Evolutionary conservation across 1,284 basidiomycete genomes (phyloP), one percentile per base, ranked within the genome.

Genomic region (Kalmanozyma brasiliensis): DNA sequence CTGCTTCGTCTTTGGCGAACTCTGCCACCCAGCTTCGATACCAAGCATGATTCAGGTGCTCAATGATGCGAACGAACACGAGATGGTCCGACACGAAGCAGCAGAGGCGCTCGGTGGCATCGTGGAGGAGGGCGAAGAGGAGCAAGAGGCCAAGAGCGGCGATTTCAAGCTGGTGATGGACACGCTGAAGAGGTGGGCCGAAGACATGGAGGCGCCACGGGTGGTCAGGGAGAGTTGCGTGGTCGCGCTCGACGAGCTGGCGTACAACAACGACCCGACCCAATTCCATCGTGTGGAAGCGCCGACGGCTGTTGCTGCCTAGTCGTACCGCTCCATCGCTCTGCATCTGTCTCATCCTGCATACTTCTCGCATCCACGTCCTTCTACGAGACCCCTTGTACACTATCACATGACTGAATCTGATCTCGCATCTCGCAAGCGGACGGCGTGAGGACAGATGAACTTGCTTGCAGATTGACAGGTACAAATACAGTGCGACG

Each of bases 1-100:
- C 24, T 74, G 74, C 52, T 77, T 17, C 93, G 91, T 99, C 46
- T 98, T 98, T 78, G 96, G 96, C 17, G 96, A 99, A 84, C 87
- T 99, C 30, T 89, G 92, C 49, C 94, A 93, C 6, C 87, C 90
- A 1, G 89, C 94, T 79, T 92, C 93, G 0, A 91, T 98, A 20
- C 93, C 94, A 1, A 87, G 90, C 1, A 87, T 99, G 23, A 82
- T 98, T 36, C 83, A 86, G 34, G 92, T 96, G 16, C 86, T 99
- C 9, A 85, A 88, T 65, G 85, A 95, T 71, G 62, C 81, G 0
- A 81, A 84, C 1, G 96, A 98, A 83, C 90, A 91, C 43, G 93
- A 96, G 59, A 98, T 99, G 96, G 96, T 99, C 5, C 88, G 96
- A 22, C 96, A 99, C 79, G 96, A 99, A 84, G 96, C 95, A 19